These are phyloP conservation scores for Theileria parva DNA, from an alignment of 169 alveolate species.

Conservation along the genomic window DNA sequence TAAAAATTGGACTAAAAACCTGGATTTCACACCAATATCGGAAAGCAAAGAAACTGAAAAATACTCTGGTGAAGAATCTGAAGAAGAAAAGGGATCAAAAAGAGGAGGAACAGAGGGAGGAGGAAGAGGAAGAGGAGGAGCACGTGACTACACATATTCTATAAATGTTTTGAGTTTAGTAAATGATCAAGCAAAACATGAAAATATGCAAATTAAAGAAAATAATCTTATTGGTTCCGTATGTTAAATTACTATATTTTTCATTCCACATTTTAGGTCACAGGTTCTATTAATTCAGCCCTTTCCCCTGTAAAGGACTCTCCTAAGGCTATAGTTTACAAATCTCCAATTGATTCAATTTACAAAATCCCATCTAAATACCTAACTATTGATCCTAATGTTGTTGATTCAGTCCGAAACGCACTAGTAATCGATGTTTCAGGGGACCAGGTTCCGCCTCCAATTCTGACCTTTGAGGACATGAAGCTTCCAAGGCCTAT, in stretches of 20 bases:
- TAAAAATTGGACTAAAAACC: constrained; percentile 45
- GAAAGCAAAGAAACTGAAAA: constrained; percentile 47
- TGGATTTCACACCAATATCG: constrained; percentile 33
- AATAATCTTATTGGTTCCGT: constrained; percentile 2
- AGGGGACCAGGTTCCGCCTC: constrained; percentile 91
- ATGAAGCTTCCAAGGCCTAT: constrained; percentile 90
- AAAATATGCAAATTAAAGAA: not conserved
- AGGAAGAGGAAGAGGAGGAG: constrained; percentile 12
- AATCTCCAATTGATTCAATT: constrained; percentile 8
- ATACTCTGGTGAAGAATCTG: constrained; percentile 31
- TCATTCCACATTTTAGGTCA: not conserved
- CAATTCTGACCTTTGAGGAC: constrained; percentile 86
- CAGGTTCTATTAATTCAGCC: constrained; percentile 6
- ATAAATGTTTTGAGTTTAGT: not conserved
- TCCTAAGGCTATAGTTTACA: not conserved
- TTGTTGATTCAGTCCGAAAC: constrained; percentile 66
- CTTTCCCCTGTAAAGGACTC: constrained; percentile 5
- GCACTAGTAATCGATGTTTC: constrained; percentile 80
- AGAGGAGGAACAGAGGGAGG: constrained; percentile 14
- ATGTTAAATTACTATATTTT: constrained; percentile 10
- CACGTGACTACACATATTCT: not conserved
- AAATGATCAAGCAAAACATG: not conserved
- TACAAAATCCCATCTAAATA: constrained; percentile 68
- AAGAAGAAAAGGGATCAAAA: constrained; percentile 19
- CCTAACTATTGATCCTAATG: constrained; percentile 46